Base-by-base conservation (phyloP, 1,139 yeast species). In the Arxiozyma bovina region DNA sequence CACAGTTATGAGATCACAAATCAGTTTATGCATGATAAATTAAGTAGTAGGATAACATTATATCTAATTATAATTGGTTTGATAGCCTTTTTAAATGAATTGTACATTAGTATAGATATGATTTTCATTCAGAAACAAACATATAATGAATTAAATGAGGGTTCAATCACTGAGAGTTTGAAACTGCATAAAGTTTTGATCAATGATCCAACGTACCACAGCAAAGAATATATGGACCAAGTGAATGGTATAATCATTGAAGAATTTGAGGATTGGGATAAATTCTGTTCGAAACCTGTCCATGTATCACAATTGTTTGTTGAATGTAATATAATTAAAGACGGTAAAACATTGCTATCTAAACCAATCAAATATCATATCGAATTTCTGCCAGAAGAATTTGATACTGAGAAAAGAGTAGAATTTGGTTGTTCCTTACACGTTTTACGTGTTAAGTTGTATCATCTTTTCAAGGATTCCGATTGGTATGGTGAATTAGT, bases 331-430 rank as follows among this genome's bases (percentile, higher is more conserved):
- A 66, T 76, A 1, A 55, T 70, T 9, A 47, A 51, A 27, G 45
- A 65, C 2, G 63, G 66, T 3, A 51, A 57, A 40, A 52, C 59
- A 58, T 44, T 70, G 42, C 57, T 72, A 17, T 60, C 64, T 9
- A 67, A 61, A 27, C 82, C 82, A 42, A 69, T 84, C 25, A 75
- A 73, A 49, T 86, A 83, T 63, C 87, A 85, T 64, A 76, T 88
- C 59, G 93, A 87, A 63, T 87, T 89, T 69, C 80, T 88, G 48
- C 90, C 91, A 0, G 94, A 85, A 60, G 96, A 89, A 63, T 81
- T 74, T 63, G 82, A 75, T 57, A 56, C 77, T 67, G 72, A 77
- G 68, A 59, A 69, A 46, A 79, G 83, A 57, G 85, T 85, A 1
- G 91, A 85, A 54, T 78, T 75, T 60, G 96, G 96, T 0, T 81